These are phyloP conservation scores for Saccharomyces pastorianus DNA, from an alignment of 1,139 yeast species.

Conservation along the genomic window DNA sequence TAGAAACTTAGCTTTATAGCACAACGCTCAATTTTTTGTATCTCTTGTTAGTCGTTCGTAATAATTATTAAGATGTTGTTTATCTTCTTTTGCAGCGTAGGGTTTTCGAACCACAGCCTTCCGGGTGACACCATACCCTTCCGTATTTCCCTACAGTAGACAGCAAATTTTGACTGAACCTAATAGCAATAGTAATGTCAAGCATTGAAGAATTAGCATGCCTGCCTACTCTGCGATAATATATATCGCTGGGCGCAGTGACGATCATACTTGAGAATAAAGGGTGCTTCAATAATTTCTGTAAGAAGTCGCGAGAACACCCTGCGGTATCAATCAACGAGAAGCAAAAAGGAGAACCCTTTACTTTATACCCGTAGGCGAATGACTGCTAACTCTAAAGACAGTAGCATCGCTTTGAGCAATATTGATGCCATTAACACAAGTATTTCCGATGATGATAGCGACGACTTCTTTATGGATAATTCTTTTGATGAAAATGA, in stretches of 20 bases:
- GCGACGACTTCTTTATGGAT: slow-evolving; percentile 4
- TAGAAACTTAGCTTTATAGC: too few relatives aligned
- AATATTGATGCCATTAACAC: background rate
- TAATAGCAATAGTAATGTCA: background rate
- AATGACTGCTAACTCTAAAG: background rate
- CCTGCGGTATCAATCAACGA: background rate
- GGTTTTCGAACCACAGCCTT: slow-evolving; percentile 3
- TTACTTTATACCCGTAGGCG: background rate
- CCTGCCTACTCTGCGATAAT: background rate
- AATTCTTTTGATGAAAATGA: slow-evolving; percentile 8
- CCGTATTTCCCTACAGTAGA: background rate
- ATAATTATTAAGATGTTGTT: background rate
- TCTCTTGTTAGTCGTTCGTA: background rate
- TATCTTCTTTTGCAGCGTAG: slow-evolving; percentile 2
- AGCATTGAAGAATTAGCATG: background rate
- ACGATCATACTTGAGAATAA: background rate
- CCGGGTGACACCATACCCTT: background rate
- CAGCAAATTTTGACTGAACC: background rate
- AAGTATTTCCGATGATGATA: background rate
- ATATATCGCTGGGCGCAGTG: background rate
- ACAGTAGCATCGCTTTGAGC: background rate
- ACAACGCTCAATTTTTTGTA: too few relatives aligned
- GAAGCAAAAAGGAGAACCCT: background rate
- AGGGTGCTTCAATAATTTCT: background rate
- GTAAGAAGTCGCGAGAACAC: background rate